Conservation (phyloP, 352 stramenopile genomes). For the Thalassiosira sp. region DNA sequence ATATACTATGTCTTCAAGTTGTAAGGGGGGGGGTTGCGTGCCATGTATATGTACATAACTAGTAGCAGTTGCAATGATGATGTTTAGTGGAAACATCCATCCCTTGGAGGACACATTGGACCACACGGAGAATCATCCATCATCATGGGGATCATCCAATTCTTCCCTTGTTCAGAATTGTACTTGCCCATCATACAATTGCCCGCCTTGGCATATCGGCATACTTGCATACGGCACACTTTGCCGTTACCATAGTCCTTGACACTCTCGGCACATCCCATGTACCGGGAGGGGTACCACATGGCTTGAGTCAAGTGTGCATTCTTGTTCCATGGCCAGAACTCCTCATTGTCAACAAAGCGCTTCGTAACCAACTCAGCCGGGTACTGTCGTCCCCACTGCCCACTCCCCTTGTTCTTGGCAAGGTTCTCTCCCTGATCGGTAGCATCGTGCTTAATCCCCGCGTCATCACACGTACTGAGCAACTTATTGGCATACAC, state of each 20-base stretch:
- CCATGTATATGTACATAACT: too few species aligned
- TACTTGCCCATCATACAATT: slow-evolving; percentile 33
- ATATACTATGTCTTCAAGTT: too few species aligned
- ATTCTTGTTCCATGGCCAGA: slow-evolving; percentile 25
- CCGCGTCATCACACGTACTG: slow-evolving; percentile 3
- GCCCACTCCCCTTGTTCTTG: slow-evolving; percentile 15
- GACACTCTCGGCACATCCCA: slow-evolving; percentile 20
- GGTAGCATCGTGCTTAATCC: slow-evolving; percentile 15
- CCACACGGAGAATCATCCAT: slow-evolving; percentile 29
- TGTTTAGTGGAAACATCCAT: background rate
- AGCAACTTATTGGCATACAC: slow-evolving; percentile 7
- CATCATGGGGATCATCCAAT: slow-evolving; percentile 43
- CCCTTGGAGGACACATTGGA: slow-evolving; percentile 18
- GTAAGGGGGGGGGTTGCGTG: too few species aligned
- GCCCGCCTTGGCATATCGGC: slow-evolving; percentile 23
- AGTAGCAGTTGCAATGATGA: background rate
- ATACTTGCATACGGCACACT: slow-evolving; percentile 36
- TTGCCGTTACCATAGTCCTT: slow-evolving; percentile 9
- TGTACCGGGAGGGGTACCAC: slow-evolving; percentile 20
- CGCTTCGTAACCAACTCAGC: slow-evolving; percentile 9
- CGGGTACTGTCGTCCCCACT: slow-evolving; percentile 1
- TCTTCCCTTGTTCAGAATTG: slow-evolving; percentile 1
- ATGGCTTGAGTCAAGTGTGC: slow-evolving; percentile 27
- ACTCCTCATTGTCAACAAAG: slow-evolving; percentile 30
- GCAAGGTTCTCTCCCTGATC: slow-evolving; percentile 29